These are phyloP conservation scores for Bipolaris oryzae DNA, from an alignment of 2,329 filamentous ascomycete genomes.

Conservation along the genomic window DNA sequence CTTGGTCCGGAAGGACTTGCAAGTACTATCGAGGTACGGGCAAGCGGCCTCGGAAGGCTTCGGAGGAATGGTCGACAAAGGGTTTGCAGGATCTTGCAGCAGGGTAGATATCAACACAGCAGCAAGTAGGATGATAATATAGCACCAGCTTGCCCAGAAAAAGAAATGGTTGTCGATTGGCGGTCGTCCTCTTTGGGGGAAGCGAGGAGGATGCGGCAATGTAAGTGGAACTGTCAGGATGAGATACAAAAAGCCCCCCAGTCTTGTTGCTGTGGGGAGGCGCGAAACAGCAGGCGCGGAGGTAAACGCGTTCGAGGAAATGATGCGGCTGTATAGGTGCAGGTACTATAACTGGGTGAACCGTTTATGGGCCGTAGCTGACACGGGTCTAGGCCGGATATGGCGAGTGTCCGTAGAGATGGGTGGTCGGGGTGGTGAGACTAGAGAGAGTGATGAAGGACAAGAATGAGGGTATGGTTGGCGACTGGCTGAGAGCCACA, in stretches of 20 bases:
- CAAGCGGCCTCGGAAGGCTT: neutral
- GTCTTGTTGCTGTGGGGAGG: constrained; percentile 38
- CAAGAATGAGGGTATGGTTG: constrained; percentile 19
- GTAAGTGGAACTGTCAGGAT: constrained; percentile 23
- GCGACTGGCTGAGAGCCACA: constrained; percentile 28
- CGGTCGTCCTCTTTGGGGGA: constrained; percentile 10
- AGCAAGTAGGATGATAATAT: constrained; percentile 8
- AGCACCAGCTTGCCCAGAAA: constrained; percentile 8
- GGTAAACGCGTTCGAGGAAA: constrained; percentile 42
- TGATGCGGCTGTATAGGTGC: constrained; percentile 22
- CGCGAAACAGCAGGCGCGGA: constrained; percentile 31
- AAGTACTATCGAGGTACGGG: constrained; percentile 7
- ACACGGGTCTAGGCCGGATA: constrained; percentile 33
- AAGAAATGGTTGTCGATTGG: constrained; percentile 10
- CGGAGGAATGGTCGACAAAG: neutral
- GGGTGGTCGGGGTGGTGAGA: constrained; percentile 17
- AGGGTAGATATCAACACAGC: neutral
- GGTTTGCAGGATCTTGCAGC: neutral
- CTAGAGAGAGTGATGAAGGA: constrained; percentile 23
- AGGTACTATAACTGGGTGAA: constrained; percentile 23
- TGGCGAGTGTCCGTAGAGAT: constrained; percentile 19
- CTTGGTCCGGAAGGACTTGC: constrained; percentile 5
- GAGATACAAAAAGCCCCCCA: constrained; percentile 27
- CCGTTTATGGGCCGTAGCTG: constrained; percentile 38
- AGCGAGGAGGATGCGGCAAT: constrained; percentile 10